A percentile compares a stretch with the other conserved stretches of the same genome.
phyloP scores from a whole-genome alignment of 768 basidiomycete genomes.

The Kwoniella sp. region DNA sequence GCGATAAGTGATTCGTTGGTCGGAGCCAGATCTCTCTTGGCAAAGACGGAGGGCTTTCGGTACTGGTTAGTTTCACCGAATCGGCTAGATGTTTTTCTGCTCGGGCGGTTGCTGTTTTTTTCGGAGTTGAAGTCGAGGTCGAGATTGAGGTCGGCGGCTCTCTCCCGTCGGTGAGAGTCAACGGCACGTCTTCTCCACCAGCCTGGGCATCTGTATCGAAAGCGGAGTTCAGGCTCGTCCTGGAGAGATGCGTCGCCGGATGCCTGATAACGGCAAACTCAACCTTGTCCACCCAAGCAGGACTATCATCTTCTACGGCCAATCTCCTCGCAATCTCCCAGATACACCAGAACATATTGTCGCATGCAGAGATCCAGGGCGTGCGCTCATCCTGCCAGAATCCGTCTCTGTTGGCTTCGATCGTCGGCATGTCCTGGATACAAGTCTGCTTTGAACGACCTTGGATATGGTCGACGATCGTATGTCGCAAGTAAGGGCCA shows the following conservation, averaged over 20 bases:
- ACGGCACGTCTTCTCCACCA: not conserved
- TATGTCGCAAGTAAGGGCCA: slow-evolving; percentile 18
- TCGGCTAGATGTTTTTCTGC: not conserved
- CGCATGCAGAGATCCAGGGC: slow-evolving; percentile 19
- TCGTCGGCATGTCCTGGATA: slow-evolving; percentile 1
- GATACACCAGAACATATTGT: slow-evolving; percentile 23
- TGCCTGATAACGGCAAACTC: slow-evolving; percentile 6
- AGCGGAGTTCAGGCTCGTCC: not conserved
- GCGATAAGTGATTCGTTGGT: not conserved
- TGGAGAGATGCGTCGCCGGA: not conserved
- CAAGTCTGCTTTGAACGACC: slow-evolving; percentile 18
- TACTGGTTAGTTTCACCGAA: not conserved
- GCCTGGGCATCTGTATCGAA: not conserved
- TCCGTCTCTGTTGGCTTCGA: slow-evolving; percentile 16
- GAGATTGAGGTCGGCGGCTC: not conserved
- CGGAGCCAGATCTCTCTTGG: slow-evolving; percentile 14
- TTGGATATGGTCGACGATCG: slow-evolving; percentile 22
- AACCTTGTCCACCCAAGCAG: not conserved
- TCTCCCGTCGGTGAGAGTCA: not conserved
- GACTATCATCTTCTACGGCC: not conserved
- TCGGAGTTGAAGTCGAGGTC: too few species aligned
- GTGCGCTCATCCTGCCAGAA: slow-evolving; percentile 14
- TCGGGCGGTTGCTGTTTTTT: too few species aligned
- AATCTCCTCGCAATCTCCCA: slow-evolving; percentile 23
- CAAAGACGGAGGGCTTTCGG: too few species aligned